These are phyloP conservation scores for Lepraria neglecta DNA, from an alignment of 495 filamentous ascomycete genomes.

Conservation along the genomic window DNA sequence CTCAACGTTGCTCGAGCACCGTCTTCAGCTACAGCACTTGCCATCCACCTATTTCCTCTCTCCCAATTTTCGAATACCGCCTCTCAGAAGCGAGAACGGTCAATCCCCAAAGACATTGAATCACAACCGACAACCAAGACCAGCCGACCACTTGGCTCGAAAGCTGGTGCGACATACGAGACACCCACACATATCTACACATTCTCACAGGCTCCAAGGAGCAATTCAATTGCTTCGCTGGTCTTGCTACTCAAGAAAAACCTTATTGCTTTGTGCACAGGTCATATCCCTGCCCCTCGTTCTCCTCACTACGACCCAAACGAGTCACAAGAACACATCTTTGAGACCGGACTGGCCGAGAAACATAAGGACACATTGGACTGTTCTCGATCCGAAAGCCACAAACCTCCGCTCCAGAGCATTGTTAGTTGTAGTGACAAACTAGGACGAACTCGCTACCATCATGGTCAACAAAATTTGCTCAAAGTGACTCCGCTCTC, in stretches of 20 bases:
- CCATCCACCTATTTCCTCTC: background rate
- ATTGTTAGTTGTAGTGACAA: background rate
- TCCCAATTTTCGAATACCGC: background rate
- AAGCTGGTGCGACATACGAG: background rate
- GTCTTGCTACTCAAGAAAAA: background rate
- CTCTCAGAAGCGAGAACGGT: background rate
- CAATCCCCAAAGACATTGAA: background rate
- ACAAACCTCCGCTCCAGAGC: background rate
- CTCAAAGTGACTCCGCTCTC: background rate
- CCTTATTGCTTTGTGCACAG: background rate
- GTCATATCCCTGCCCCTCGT: background rate
- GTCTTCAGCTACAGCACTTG: background rate
- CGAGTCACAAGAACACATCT: background rate
- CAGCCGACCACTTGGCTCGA: background rate
- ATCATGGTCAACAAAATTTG: slow-evolving; percentile 4
- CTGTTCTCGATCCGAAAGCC: background rate
- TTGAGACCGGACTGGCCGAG: background rate
- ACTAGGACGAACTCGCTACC: background rate
- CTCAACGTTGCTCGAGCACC: background rate
- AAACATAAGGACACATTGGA: background rate
- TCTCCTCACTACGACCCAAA: background rate
- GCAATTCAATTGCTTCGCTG: background rate
- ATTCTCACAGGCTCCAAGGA: background rate
- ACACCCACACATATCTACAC: background rate
- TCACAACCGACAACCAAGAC: background rate